These are phyloP conservation scores for Noccaea bulbosa DNA, from an alignment of 345 rosid species.

Conservation along the genomic window DNA sequence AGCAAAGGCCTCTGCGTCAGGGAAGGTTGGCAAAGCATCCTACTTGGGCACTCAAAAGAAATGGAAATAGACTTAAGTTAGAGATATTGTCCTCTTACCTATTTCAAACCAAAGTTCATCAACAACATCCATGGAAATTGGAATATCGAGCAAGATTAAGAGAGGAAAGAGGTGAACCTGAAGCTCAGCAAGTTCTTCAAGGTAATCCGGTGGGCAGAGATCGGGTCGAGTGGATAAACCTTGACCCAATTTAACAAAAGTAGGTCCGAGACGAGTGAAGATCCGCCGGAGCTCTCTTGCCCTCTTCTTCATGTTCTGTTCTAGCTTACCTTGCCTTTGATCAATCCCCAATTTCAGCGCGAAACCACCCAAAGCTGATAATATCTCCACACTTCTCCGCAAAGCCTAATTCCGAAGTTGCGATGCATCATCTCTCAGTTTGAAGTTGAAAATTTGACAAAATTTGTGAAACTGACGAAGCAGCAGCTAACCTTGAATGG, in stretches of 20 bases:
- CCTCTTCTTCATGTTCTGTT: conserved; percentile 72
- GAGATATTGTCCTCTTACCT: conserved; percentile 6
- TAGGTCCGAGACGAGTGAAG: conserved; percentile 88
- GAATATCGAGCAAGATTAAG: not conserved
- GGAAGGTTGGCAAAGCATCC: conserved; percentile 96
- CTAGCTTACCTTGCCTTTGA: conserved; percentile 63
- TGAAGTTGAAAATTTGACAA: not conserved
- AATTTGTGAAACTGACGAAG: not conserved
- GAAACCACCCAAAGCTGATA: conserved; percentile 70
- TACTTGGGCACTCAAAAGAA: conserved; percentile 45
- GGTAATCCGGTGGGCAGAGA: conserved; percentile 91
- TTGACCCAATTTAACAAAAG: conserved; percentile 97
- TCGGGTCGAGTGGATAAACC: conserved; percentile 97
- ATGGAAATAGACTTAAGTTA: conserved; percentile 11
- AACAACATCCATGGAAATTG: not conserved
- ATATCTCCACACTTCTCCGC: conserved; percentile 73
- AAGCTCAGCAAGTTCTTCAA: conserved; percentile 86
- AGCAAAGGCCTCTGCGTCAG: conserved; percentile 87
- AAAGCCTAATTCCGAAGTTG: conserved; percentile 53
- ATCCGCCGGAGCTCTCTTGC: conserved; percentile 65
- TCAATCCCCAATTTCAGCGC: conserved; percentile 68
- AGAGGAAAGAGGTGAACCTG: conserved; percentile 58
- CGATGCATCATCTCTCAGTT: conserved; percentile 10
- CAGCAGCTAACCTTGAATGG: conserved; percentile 65
- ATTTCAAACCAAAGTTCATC: not conserved